Evolutionary conservation across 305 asterid genomes (phyloP), one percentile per base, ranked within the genome.

Genomic region (Lippia alba): DNA sequence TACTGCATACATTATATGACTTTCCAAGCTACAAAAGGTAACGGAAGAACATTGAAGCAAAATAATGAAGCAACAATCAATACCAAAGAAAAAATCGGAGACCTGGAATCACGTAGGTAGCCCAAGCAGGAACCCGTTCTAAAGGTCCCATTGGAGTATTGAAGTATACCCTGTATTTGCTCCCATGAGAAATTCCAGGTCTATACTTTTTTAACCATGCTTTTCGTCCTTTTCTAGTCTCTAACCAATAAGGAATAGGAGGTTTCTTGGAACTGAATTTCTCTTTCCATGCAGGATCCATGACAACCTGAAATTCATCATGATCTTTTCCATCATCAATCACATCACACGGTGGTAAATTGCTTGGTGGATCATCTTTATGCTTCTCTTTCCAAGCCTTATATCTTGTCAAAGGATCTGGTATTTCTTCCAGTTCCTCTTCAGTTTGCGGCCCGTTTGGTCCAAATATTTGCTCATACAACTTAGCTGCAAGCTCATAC

Each of bases 111-210:
- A 94, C 99, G 66, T 87, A 90, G 56, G 95, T 90, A 79, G 99
- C 99, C 98, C 99, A 94, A 76, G 99, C 98, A 79, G 98, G 98
- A 62, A 94, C 96, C 67, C 99, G 90, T 81, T 94, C 99, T 61
- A 94, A 81, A 69, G 97, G 94, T 76, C 99, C 99, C 61, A 74
- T 71, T 50, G 98, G 92, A 76, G 99, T 94, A 80, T 92, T 94
- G 64, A 92, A 81, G 84, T 86, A 94, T 74, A 90, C 94, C 78
- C 98, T 83, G 75, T 92, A 90, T 80, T 90, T 92, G 88, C 96
- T 90, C 82, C 95, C 96, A 87, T 94, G 99, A 40, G 97, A 97
- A 45, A 94, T 80, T 65, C 90, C 94, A 65, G 96, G 99, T 56
- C 44, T 61, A 77, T 94, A 94, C 87, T 94, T 94, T 77, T 94